phyloP scores from a whole-genome alignment of 2,329 filamentous ascomycete species.

The Botrytis galanthina region DNA sequence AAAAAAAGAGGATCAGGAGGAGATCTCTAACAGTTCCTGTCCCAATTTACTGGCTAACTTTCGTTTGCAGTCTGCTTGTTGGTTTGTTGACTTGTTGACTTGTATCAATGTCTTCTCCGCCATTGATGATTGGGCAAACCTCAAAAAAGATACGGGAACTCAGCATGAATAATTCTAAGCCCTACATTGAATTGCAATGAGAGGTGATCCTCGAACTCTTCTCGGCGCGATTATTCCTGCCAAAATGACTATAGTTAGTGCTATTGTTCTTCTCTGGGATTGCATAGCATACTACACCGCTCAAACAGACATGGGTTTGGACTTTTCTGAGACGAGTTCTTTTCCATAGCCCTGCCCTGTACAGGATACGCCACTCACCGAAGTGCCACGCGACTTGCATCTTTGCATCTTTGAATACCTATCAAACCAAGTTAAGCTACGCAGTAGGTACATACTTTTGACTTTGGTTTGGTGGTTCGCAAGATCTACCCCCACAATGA shows the following conservation, averaged over 20 bases:
- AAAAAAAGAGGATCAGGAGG: conserved; percentile 17
- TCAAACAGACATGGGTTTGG: conserved; percentile 34
- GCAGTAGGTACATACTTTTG: conserved; percentile 2
- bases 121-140: conserved; percentile 3
- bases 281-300: conserved; percentile 34
- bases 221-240: background rate
- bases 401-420: conserved; percentile 5
- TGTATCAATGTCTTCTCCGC: background rate
- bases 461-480: conserved; percentile 8
- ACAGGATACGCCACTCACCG: conserved; percentile 24
- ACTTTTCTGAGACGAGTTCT: conserved; percentile 13
- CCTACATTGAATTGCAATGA: conserved; percentile 23
- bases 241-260: conserved; percentile 21
- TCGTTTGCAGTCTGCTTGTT: conserved; percentile 33
- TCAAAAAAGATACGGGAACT: background rate
- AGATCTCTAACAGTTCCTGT: conserved; percentile 17
- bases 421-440: conserved; percentile 26
- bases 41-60: conserved; percentile 35
- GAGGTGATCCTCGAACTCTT: conserved; percentile 27
- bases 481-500: conserved; percentile 22
- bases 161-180: conserved; percentile 24
- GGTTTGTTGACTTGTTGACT: background rate
- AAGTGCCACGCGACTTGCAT: conserved; percentile 23
- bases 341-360: conserved; percentile 28
- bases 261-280: conserved; percentile 27